These are phyloP conservation scores for Apiospora pterosperma DNA, from an alignment of 2,329 filamentous ascomycete species.

Conservation along the genomic window DNA sequence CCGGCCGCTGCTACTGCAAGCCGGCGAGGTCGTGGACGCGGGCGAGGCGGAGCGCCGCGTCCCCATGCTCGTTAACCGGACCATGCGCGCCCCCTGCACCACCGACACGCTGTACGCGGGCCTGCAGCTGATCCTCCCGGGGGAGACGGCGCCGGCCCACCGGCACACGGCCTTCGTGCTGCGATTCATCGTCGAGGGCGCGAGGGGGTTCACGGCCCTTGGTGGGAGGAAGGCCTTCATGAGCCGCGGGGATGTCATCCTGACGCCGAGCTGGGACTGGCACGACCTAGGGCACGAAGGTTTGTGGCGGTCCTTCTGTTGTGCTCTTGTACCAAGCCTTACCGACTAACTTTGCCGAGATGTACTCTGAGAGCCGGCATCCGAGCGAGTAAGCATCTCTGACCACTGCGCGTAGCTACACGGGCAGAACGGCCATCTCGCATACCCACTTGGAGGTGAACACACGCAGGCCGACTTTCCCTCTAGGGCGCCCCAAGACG, in stretches of 20 bases:
- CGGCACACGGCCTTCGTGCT: constrained; percentile 51
- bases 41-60: constrained; percentile 34
- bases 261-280: constrained; percentile 55
- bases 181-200: constrained; percentile 53
- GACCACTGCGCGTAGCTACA: too few relatives aligned
- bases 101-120: constrained; percentile 54
- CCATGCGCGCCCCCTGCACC: constrained; percentile 37
- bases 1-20: constrained; percentile 27
- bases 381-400: background rate
- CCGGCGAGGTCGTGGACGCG: constrained; percentile 28
- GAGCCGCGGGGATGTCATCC: constrained; percentile 48
- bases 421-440: too few relatives aligned
- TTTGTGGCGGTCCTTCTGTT: constrained; percentile 39
- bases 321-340: constrained; percentile 47
- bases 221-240: constrained; percentile 47
- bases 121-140: constrained; percentile 50
- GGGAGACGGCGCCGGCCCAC: constrained; percentile 50
- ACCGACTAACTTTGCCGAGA: constrained; percentile 51
- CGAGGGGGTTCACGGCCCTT: constrained; percentile 51
- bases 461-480: background rate
- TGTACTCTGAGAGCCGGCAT: constrained; percentile 24
- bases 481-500: background rate
- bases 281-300: constrained; percentile 55
- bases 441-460: too few relatives aligned
- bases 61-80: constrained; percentile 34